Evolutionary conservation across 169 alveolate genomes (phyloP).

Genomic region (Eimeria sp.): DNA sequence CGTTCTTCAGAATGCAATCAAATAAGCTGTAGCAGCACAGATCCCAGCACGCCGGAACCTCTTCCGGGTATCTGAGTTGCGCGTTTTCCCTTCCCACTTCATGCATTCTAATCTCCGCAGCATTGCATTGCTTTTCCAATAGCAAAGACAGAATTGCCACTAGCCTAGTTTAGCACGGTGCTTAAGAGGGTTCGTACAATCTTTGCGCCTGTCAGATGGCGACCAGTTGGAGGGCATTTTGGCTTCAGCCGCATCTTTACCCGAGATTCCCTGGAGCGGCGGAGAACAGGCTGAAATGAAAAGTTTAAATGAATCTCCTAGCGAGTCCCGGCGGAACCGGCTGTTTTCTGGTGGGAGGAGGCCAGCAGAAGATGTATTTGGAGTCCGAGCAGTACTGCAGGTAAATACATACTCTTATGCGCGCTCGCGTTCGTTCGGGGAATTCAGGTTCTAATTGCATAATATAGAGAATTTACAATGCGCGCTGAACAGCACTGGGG

Average conservation of each 20-base stretch:
- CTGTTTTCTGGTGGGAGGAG: not conserved
- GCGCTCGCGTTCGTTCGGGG: no score
- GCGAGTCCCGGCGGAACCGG: not conserved
- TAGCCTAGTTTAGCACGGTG: not conserved
- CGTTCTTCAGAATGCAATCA: constrained; percentile 70
- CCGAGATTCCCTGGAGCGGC: not conserved
- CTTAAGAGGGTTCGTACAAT: not conserved
- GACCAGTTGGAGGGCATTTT: constrained; percentile 17
- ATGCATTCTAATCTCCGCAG: not conserved
- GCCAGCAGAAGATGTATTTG: constrained; percentile 29
- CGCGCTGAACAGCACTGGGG: not conserved
- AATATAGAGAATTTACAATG: not conserved
- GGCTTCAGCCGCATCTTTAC: constrained; percentile 1
- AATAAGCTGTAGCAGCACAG: constrained; percentile 74
- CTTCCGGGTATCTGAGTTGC: constrained; percentile 35
- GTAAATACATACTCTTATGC: not conserved
- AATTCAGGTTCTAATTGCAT: not conserved
- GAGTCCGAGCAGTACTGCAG: constrained; percentile 58
- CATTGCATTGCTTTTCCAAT: not conserved
- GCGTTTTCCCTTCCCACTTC: not conserved
- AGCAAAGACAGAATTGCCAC: not conserved
- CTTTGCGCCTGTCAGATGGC: not conserved
- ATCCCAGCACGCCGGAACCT: constrained; percentile 78
- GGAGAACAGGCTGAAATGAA: not conserved
- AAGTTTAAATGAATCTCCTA: not conserved